Conservation (phyloP, 176 grass and related monocot species). For the Ensete ventricosum region DNA sequence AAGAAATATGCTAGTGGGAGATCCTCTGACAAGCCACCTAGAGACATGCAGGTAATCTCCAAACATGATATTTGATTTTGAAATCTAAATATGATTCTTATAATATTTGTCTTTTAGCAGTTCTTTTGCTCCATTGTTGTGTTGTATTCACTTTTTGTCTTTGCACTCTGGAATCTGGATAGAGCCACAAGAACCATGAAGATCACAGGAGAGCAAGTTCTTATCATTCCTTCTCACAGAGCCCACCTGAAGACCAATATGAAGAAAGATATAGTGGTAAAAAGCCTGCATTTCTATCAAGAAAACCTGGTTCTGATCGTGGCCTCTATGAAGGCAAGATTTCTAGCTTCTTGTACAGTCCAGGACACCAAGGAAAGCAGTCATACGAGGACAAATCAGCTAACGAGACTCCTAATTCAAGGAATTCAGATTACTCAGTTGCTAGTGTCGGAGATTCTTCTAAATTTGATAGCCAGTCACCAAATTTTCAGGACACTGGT, state of each 20-base stretch:
- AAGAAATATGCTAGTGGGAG: constrained; percentile 44
- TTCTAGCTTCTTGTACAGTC: constrained; percentile 43
- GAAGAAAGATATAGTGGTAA: constrained; percentile 66
- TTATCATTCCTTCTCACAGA: constrained; percentile 86
- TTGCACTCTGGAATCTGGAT: neutral
- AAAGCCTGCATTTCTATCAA: constrained; percentile 47
- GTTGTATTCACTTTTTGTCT: neutral
- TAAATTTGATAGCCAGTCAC: constrained; percentile 34
- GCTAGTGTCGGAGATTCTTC: constrained; percentile 36
- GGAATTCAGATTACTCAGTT: constrained; percentile 47
- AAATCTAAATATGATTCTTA: neutral
- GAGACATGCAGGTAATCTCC: constrained; percentile 58
- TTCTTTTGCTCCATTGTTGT: neutral
- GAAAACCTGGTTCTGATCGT: constrained; percentile 79
- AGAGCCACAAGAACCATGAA: constrained; percentile 58
- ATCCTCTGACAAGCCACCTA: constrained; percentile 75
- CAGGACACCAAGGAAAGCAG: constrained; percentile 46
- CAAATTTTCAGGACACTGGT: constrained; percentile 39
- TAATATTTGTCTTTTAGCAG: neutral
- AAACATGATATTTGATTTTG: neutral
- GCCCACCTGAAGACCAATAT: constrained; percentile 74
- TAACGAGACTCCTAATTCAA: constrained; percentile 39
- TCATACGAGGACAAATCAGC: constrained; percentile 44
- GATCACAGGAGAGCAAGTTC: constrained; percentile 76
- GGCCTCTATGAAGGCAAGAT: constrained; percentile 58